Percentiles rank a stretch among this genome's conserved stretches.
Conservation (phyloP, 495 filamentous ascomycete genomes). For the Eremomyces bilateralis region DNA sequence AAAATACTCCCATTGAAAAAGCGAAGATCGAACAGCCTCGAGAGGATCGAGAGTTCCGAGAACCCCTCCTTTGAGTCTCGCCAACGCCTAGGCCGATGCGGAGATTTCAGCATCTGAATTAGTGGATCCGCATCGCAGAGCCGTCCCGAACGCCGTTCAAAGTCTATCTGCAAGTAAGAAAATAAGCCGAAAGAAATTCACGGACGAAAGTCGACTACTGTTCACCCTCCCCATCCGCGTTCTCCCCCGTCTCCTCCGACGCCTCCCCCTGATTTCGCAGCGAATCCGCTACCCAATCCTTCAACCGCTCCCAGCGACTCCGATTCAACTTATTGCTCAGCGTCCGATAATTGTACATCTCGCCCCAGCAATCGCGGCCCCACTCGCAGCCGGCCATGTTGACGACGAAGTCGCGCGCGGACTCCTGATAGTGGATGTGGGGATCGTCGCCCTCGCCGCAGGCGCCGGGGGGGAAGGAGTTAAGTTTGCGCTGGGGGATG, state of each 20-base stretch:
- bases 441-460: conserved; percentile 59
- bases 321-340: conserved; percentile 72
- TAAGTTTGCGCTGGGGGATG: conserved; percentile 77
- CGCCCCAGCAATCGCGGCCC: conserved; percentile 92
- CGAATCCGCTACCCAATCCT: conserved; percentile 19
- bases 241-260: conserved; percentile 5
- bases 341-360: conserved; percentile 85
- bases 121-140: too few relatives aligned
- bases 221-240: conserved; percentile 1
- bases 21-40: too few relatives aligned
- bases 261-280: conserved; percentile 6
- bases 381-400: conserved; percentile 98
- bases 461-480: conserved; percentile 78
- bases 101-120: too few relatives aligned
- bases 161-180: too few relatives aligned
- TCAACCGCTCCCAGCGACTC: conserved; percentile 48
- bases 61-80: too few relatives aligned
- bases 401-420: conserved; percentile 81
- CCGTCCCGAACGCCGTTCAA: too few relatives aligned
- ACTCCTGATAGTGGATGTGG: conserved; percentile 64
- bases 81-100: too few relatives aligned
- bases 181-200: too few relatives aligned
- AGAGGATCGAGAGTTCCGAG: too few relatives aligned
- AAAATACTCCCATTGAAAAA: too few relatives aligned
- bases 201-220: too few relatives aligned